phyloP scores from a whole-genome alignment of 2,329 filamentous ascomycete species.

The Neonectria ditissima region DNA sequence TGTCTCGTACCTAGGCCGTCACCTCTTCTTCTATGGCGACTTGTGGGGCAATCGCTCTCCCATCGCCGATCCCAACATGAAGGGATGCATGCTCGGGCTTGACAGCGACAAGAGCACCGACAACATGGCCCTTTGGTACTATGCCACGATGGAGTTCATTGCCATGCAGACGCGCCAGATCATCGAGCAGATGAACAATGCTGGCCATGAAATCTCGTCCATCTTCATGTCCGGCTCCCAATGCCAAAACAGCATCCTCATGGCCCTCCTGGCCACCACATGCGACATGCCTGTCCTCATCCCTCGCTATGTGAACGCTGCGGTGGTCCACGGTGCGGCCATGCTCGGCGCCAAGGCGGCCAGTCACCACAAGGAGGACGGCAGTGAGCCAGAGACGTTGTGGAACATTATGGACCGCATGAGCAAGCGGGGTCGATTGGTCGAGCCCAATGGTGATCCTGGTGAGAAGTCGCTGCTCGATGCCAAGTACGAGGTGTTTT shows the following conservation, averaged over 20 bases:
- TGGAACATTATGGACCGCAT: constrained; percentile 99
- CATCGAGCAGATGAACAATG: constrained; percentile 89
- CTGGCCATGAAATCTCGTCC: constrained; percentile 87
- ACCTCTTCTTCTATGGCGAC: constrained; percentile 99
- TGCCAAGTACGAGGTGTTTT: constrained; percentile 94
- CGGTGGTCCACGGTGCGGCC: constrained; percentile 96
- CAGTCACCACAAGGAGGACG: constrained; percentile 74
- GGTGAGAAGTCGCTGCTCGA: constrained; percentile 83
- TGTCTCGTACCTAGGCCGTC: constrained; percentile 86
- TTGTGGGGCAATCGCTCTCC: constrained; percentile 97
- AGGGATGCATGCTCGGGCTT: constrained; percentile 87
- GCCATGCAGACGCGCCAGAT: constrained; percentile 97
- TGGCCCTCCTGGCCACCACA: constrained; percentile 89
- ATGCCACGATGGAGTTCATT: constrained; percentile 97
- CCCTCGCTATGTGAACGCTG: constrained; percentile 92
- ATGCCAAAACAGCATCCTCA: constrained; percentile 94
- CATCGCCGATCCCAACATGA: constrained; percentile 93
- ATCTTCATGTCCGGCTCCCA: constrained; percentile 99
- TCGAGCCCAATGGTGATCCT: constrained; percentile 78
- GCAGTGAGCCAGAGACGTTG: constrained; percentile 82
- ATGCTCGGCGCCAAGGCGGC: constrained; percentile 99
- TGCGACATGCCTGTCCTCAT: constrained; percentile 95
- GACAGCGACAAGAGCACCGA: constrained; percentile 89
- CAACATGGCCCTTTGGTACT: constrained; percentile 91
- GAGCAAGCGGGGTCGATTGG: constrained; percentile 90